Conservation (phyloP, 257 asterid species). For the Thymus quinquecostatus region DNA sequence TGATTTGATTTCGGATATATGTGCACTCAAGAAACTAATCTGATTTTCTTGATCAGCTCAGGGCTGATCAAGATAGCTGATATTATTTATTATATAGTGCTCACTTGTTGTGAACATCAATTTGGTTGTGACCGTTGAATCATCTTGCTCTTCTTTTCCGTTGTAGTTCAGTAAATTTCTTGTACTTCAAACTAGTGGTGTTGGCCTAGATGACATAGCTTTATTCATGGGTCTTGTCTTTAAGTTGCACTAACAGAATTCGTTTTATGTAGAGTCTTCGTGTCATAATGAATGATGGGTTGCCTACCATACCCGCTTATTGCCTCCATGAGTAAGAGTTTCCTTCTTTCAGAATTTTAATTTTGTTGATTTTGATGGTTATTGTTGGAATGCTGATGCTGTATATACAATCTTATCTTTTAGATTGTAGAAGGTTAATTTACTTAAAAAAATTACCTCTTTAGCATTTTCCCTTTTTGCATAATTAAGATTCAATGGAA, state of each 20-base stretch:
- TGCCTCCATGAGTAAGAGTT: constrained; percentile 85
- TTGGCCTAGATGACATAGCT: constrained; percentile 21
- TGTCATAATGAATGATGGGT: constrained; percentile 97
- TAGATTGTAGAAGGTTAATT: constrained; percentile 19
- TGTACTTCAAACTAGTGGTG: constrained; percentile 7
- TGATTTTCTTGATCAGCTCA: constrained; percentile 12
- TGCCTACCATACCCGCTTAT: constrained; percentile 83
- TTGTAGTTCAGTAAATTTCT: constrained; percentile 12
- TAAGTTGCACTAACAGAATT: constrained; percentile 37
- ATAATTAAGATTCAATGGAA: background rate
- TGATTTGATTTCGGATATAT: background rate
- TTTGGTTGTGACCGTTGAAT: constrained; percentile 1
- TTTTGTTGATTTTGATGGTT: constrained; percentile 21
- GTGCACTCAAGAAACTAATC: background rate
- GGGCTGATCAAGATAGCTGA: constrained; percentile 16
- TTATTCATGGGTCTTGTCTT: constrained; percentile 25
- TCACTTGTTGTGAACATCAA: constrained; percentile 8
- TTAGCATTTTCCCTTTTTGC: background rate
- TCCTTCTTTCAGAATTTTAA: constrained; percentile 22
- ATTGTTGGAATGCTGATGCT: background rate
- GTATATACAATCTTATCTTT: constrained; percentile 1
- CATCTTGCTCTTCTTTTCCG: constrained; percentile 7
- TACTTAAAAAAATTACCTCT: background rate
- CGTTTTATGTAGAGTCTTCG: constrained; percentile 78
- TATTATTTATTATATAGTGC: constrained; percentile 21